Evolutionary conservation across 2,329 filamentous ascomycete genomes (phyloP).

Genomic region (Fusarium nurragi): DNA sequence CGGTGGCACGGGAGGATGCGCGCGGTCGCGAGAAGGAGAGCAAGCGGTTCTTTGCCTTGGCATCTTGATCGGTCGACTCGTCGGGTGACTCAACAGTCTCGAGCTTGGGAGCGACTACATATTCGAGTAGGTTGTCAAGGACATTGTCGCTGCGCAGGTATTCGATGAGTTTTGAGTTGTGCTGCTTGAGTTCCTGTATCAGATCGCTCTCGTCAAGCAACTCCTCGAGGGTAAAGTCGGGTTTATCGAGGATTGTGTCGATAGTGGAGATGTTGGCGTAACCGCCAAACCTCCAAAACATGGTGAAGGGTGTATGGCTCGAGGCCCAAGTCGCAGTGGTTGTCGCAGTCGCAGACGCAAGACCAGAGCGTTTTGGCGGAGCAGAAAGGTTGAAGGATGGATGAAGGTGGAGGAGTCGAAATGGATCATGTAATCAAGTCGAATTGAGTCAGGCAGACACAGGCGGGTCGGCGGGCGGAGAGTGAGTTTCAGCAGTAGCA

Average conservation of each 20-base stretch:
- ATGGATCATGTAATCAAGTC: constrained; percentile 43
- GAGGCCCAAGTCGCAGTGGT: constrained; percentile 44
- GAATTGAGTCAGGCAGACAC: constrained; percentile 28
- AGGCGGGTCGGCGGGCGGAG: constrained; percentile 32
- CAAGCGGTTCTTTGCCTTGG: constrained; percentile 56
- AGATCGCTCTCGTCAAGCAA: constrained; percentile 95
- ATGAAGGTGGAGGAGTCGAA: constrained; percentile 38
- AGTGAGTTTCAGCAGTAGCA: constrained; percentile 18
- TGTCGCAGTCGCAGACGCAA: constrained; percentile 46
- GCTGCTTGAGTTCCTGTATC: constrained; percentile 97
- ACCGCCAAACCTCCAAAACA: constrained; percentile 99
- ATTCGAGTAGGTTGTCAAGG: constrained; percentile 85
- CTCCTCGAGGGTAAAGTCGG: constrained; percentile 94
- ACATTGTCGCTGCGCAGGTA: constrained; percentile 89
- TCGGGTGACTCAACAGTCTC: constrained; percentile 63
- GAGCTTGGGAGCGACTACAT: constrained; percentile 84
- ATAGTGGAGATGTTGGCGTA: constrained; percentile 98
- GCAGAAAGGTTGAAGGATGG: constrained; percentile 25
- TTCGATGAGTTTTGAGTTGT: constrained; percentile 97
- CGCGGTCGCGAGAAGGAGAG: constrained; percentile 62
- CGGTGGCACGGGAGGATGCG: constrained; percentile 62
- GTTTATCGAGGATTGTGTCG: constrained; percentile 95
- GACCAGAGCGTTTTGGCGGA: constrained; percentile 42
- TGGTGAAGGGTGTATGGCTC: constrained; percentile 63
- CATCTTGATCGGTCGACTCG: constrained; percentile 62